Conservation (phyloP, 2,329 filamentous ascomycete genomes). For the Lasiodiplodia theobromae region DNA sequence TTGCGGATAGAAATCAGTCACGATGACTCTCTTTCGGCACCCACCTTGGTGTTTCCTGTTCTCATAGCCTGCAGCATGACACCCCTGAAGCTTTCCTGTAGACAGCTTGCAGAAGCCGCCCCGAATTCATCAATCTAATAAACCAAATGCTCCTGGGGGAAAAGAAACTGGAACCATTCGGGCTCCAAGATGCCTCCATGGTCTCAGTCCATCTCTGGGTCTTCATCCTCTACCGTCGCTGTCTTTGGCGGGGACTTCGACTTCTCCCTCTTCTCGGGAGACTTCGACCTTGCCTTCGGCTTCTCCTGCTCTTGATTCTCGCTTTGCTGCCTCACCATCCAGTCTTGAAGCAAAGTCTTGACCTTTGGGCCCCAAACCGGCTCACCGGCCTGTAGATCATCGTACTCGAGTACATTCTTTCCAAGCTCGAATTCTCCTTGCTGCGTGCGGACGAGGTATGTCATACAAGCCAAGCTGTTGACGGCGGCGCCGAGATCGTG, state of each 20-base stretch:
- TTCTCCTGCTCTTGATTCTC: not conserved
- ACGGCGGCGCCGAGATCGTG: slow-evolving; percentile 89
- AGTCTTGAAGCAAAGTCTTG: slow-evolving; percentile 61
- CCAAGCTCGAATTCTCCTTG: slow-evolving; percentile 82
- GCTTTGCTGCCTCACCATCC: slow-evolving; percentile 54
- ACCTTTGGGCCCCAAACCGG: slow-evolving; percentile 83
- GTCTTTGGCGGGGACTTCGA: too few relatives aligned
- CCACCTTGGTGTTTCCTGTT: not conserved
- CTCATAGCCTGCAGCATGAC: not conserved
- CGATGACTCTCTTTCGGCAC: too few relatives aligned
- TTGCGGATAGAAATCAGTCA: too few relatives aligned
- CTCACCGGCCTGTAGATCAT: slow-evolving; percentile 78
- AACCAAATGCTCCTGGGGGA: not conserved
- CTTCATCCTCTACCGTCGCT: not conserved
- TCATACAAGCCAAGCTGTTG: slow-evolving; percentile 84
- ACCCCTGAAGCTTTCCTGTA: not conserved
- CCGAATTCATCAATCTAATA: not conserved
- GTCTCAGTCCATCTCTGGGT: slow-evolving; percentile 1
- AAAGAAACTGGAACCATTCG: not conserved
- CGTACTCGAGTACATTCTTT: slow-evolving; percentile 78
- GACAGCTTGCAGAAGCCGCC: not conserved
- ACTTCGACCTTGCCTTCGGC: not conserved
- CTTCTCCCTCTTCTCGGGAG: not conserved
- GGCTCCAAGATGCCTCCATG: not conserved
- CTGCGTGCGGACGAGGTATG: slow-evolving; percentile 77